phyloP scores from a whole-genome alignment of 768 basidiomycete genomes.

The Termitomyces sp. region DNA sequence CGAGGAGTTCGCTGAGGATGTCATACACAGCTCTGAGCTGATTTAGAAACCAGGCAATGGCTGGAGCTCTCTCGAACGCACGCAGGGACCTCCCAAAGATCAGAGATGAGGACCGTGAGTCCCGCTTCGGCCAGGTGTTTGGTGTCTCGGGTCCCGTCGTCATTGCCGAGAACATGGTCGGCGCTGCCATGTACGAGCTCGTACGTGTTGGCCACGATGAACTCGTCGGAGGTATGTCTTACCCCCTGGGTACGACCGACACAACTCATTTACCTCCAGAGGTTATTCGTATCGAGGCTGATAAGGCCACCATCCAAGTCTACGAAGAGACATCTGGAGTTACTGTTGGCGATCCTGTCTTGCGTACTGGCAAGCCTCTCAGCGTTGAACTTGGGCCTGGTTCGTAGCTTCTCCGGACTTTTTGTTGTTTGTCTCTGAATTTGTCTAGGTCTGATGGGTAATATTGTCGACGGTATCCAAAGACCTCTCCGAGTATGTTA shows the following conservation, averaged over 20 bases:
- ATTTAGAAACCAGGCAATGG: constrained; percentile 47
- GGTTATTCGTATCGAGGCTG: constrained; percentile 98
- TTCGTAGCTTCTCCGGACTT: constrained; percentile 29
- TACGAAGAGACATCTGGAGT: constrained; percentile 99
- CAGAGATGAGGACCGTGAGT: constrained; percentile 87
- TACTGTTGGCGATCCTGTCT: constrained; percentile 96
- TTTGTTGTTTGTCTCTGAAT: not conserved
- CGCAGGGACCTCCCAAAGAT: constrained; percentile 86
- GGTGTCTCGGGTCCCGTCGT: constrained; percentile 99
- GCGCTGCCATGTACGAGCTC: constrained; percentile 96
- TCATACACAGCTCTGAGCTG: not conserved
- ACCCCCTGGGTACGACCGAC: not conserved
- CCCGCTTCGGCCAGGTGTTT: constrained; percentile 82
- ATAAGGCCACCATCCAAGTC: constrained; percentile 98
- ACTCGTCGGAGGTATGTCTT: constrained; percentile 82
- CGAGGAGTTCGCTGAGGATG: constrained; percentile 5
- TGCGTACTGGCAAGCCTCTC: constrained; percentile 96
- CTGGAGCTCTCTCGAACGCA: constrained; percentile 90
- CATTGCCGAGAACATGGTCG: constrained; percentile 93
- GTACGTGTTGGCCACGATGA: constrained; percentile 99
- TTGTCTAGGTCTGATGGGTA: constrained; percentile 88
- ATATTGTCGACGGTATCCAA: constrained; percentile 98
- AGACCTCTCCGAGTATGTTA: constrained; percentile 77
- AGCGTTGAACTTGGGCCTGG: constrained; percentile 98
- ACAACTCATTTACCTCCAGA: constrained; percentile 44